phyloP scores from a whole-genome alignment of 306 rosid species.

The Malus domestica region ASM211411v1 NC_041800.1:23798233-23798732 shows the following conservation, averaged over 20 bases:
- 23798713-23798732: slow-evolving; percentile 75
- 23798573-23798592: not conserved
- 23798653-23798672: slow-evolving; percentile 97
- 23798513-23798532: not conserved
- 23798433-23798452: not conserved
- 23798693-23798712: slow-evolving; percentile 74
- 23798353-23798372: not conserved
- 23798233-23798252: slow-evolving; percentile 95
- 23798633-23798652: slow-evolving; percentile 88
- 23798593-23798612: not conserved
- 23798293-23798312: slow-evolving; percentile 71
- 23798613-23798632: not conserved
- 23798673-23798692: slow-evolving; percentile 79
- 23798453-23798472: not conserved
- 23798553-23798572: not conserved
- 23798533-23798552: not conserved
- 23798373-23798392: not conserved
- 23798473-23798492: not conserved
- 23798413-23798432: not conserved
- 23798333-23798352: slow-evolving; percentile 13
- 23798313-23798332: slow-evolving; percentile 78
- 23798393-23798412: not conserved
- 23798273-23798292: slow-evolving; percentile 85
- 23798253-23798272: slow-evolving; percentile 79
- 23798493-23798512: not conserved